Conservation (phyloP, 2,329 filamentous ascomycete genomes). For the Leptographium galeiforme region DNA sequence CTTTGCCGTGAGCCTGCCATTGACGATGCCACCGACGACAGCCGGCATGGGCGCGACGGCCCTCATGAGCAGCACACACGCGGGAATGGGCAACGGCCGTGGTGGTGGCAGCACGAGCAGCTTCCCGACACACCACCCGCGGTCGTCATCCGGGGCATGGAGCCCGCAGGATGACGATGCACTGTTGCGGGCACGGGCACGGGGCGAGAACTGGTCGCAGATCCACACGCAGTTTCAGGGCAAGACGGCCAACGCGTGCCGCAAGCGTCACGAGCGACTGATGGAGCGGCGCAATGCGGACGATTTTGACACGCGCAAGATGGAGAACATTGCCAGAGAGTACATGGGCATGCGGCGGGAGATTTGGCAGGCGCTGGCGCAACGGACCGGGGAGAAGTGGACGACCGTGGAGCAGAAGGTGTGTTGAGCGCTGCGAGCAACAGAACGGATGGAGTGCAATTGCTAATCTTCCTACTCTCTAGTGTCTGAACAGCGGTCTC, state of each 20-base stretch:
- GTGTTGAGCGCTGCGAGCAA: neutral
- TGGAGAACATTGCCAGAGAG: conserved; percentile 60
- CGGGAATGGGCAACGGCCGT: neutral
- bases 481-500: conserved; percentile 76
- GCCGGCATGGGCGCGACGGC: neutral
- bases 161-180: conserved; percentile 59
- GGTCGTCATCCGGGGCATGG: conserved; percentile 56
- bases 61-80: neutral
- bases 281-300: conserved; percentile 63
- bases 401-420: conserved; percentile 53
- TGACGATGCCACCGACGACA: conserved; percentile 1
- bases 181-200: conserved; percentile 56
- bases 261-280: conserved; percentile 75
- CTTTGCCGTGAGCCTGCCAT: conserved; percentile 17
- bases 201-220: conserved; percentile 71
- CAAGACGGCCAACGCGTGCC: conserved; percentile 74
- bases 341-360: conserved; percentile 70
- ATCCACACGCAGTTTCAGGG: conserved; percentile 63
- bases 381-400: conserved; percentile 73
- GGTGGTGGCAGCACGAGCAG: neutral
- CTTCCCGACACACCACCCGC: conserved; percentile 25
- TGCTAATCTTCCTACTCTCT: neutral
- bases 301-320: conserved; percentile 65
- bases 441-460: no score
- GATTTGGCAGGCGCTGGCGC: conserved; percentile 66